Evolutionary conservation across 805 yeast genomes (phyloP), one percentile per base, ranked within the genome.

Genomic region (Naumovozyma dairenensis): DNA sequence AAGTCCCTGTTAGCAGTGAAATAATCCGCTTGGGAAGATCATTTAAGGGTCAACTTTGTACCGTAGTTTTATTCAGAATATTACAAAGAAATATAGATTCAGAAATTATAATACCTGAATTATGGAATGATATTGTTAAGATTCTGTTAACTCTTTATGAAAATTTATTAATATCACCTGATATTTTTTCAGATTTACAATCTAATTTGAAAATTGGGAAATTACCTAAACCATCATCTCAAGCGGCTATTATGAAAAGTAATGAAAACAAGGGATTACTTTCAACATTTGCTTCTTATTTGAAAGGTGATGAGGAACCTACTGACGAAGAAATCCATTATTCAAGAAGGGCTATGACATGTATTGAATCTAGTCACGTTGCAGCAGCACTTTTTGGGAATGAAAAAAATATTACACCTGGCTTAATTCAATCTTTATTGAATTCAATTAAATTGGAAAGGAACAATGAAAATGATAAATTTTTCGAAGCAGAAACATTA

Each of bases 241-340:
- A 74, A 26, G 73, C 72, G 45, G 68, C 77, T 6, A 71, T 84
- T 27, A 74, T 73, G 24, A 70, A 78, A 47, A 62, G 72, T 1
- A 74, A 74, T 31, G 77, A 80, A 1, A 71, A 75, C 24, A 81
- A 76, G 46, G 94, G 97, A 2, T 52, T 92, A n/a, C 72, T 92
- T 35, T 82, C 94, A 1, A 82, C 97, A 0, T 78, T 92, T 47
- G 86, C 96, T 1, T 84, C 95, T 0, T 89, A 86, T 49, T 70
- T 92, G 57, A 83, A 92, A 42, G 92, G 96, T 14, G 96, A 86
- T 48, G 93, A 84, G 34, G 97, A 89, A 55, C 99, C 99, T 9
- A 73, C 93, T 2, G 93, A 83, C 36, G 94, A 84, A 49, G 96
- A 89, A 46, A 79, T 92, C 32, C 94, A 86, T 42, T 72, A 83